phyloP scores from a whole-genome alignment of 495 filamentous ascomycete genomes.

The Platismatia glauca region DNA sequence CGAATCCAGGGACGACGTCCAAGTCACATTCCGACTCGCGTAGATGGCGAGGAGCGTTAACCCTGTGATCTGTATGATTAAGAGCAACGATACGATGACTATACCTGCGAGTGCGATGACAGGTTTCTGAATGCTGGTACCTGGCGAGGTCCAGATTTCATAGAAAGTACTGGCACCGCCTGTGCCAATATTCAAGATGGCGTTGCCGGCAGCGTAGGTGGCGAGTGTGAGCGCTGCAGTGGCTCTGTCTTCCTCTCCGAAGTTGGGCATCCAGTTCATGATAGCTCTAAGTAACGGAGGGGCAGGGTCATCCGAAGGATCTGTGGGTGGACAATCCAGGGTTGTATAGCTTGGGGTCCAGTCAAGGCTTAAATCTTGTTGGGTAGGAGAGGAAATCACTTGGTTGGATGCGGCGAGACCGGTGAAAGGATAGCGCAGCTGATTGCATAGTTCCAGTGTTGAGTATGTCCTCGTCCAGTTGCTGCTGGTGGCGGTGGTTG shows the following conservation, averaged over 20 bases:
- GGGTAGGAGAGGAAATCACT: no score
- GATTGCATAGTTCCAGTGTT: not conserved
- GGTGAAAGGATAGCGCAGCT: conserved; percentile 7
- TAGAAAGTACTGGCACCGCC: not conserved
- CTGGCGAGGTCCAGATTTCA: not conserved
- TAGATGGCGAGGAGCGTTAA: conserved; percentile 25
- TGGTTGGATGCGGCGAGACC: no score
- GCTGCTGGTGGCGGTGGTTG: not conserved
- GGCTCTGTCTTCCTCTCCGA: not conserved
- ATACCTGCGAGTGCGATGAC: conserved; percentile 20
- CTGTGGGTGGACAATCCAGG: not conserved
- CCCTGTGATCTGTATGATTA: conserved; percentile 19
- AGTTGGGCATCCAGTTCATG: not conserved
- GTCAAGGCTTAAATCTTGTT: no score
- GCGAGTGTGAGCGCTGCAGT: not conserved
- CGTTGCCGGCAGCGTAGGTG: not conserved
- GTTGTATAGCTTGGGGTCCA: not conserved
- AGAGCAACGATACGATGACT: conserved; percentile 23
- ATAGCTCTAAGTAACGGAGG: not conserved
- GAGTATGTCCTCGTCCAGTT: not conserved
- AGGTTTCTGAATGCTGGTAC: conserved; percentile 22
- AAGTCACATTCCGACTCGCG: conserved; percentile 14
- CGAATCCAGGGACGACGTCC: conserved; percentile 26
- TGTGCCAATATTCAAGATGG: not conserved
- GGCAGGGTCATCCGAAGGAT: not conserved